Evolutionary conservation across 164 flowering plant genomes (phyloP).

Genomic region (Vitis rotundifolia): DNA sequence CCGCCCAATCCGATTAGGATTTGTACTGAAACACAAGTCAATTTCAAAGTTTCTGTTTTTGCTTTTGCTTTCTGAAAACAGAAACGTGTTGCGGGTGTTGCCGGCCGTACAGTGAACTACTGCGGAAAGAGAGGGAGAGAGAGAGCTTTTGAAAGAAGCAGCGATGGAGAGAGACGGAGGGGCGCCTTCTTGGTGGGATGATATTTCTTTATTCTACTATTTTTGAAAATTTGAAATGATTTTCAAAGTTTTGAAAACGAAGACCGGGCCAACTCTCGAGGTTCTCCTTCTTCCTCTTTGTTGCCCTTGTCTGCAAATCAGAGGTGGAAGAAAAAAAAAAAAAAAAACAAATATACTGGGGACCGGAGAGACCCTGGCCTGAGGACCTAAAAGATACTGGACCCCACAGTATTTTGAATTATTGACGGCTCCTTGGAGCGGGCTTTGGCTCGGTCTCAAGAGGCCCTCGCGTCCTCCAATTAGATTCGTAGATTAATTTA

Average conservation of each 20-base stretch:
- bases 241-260: slow-evolving; percentile 1
- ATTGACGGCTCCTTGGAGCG: too few relatives aligned
- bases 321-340: too few relatives aligned
- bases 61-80: not conserved
- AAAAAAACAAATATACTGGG: too few relatives aligned
- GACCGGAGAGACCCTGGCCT: too few relatives aligned
- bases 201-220: not conserved
- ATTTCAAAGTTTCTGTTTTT: not conserved
- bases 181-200: not conserved
- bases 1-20: not conserved
- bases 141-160: not conserved
- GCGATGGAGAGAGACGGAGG: not conserved
- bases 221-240: slow-evolving; percentile 7
- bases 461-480: too few relatives aligned
- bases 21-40: not conserved
- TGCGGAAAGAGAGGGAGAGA: not conserved
- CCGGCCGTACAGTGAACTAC: slow-evolving; percentile 1
- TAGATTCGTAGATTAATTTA: too few relatives aligned
- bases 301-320: too few relatives aligned
- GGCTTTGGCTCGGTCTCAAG: too few relatives aligned
- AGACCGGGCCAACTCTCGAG: slow-evolving; percentile 5
- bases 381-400: too few relatives aligned
- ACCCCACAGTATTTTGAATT: too few relatives aligned
- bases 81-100: not conserved
- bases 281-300: too few relatives aligned